Evolutionary conservation across 2,329 filamentous ascomycete species (phyloP).

Genomic region (Fusarium heterosporum): DNA sequence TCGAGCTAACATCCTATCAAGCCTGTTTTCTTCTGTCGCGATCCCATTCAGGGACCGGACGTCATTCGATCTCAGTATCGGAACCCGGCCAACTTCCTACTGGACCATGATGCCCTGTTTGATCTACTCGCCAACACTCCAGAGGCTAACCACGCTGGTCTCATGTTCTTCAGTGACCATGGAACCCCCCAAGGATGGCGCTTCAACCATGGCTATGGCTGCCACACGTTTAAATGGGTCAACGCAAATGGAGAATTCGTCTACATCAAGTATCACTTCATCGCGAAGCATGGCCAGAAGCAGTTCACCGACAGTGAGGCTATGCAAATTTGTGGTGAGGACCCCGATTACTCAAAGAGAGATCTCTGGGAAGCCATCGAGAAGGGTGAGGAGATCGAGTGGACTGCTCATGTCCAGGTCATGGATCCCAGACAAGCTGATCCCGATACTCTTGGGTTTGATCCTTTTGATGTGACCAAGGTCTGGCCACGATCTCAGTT

Average conservation of each 20-base stretch:
- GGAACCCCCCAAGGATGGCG: constrained; percentile 13
- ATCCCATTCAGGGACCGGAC: constrained; percentile 14
- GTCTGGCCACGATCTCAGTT: constrained; percentile 8
- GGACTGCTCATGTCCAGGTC: constrained; percentile 5
- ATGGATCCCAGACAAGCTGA: constrained; percentile 18
- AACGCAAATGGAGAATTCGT: constrained; percentile 9
- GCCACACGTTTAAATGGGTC: constrained; percentile 18
- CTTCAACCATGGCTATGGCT: constrained; percentile 17
- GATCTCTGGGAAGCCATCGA: constrained; percentile 17
- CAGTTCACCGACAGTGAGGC: constrained; percentile 8
- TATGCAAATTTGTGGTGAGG: constrained; percentile 20
- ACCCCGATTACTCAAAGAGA: constrained; percentile 8
- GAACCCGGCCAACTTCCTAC: constrained; percentile 12
- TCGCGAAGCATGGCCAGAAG: constrained; percentile 15
- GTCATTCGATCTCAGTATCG: constrained; percentile 13
- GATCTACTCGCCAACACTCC: constrained; percentile 4
- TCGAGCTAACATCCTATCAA: background rate
- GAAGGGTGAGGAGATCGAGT: constrained; percentile 19
- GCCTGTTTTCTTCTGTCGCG: constrained; percentile 17
- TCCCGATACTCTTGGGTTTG: constrained; percentile 7
- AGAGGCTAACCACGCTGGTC: constrained; percentile 3
- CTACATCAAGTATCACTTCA: constrained; percentile 22
- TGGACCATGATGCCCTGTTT: constrained; percentile 13
- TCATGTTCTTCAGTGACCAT: constrained; percentile 18
- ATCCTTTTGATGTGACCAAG: constrained; percentile 13